Percentiles rank a stretch among this genome's conserved stretches.
Conservation (phyloP, 116 monocot species). For the Trichopus zeylanicus region DNA sequence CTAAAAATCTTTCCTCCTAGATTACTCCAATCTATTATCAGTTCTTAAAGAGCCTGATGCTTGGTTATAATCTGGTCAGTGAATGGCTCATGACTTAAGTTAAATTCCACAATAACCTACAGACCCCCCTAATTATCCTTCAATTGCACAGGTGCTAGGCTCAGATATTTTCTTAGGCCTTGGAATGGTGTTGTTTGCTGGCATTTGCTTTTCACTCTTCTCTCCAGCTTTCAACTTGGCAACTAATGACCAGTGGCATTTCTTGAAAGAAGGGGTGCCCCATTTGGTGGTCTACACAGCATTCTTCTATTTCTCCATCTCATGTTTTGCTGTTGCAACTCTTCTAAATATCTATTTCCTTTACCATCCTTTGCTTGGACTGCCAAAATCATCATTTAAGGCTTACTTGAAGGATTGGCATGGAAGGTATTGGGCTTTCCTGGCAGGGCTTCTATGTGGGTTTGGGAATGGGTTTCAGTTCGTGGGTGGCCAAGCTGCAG, state of each 20-base stretch:
- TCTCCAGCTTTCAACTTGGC: conserved; percentile 96
- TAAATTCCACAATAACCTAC: background rate
- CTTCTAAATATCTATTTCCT: conserved; percentile 66
- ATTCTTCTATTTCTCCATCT: conserved; percentile 94
- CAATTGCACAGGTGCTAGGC: conserved; percentile 61
- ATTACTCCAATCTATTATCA: too few relatives aligned
- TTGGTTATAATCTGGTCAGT: too few relatives aligned
- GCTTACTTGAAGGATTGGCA: conserved; percentile 87
- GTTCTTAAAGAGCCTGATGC: too few relatives aligned
- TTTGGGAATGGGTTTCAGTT: conserved; percentile 98
- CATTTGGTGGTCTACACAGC: conserved; percentile 97
- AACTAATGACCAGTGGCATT: conserved; percentile 92
- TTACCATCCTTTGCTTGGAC: conserved; percentile 72
- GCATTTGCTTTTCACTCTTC: conserved; percentile 90
- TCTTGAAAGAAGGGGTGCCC: conserved; percentile 72
- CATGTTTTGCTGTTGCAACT: conserved; percentile 71
- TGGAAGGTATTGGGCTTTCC: conserved; percentile 83
- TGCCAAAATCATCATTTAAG: conserved; percentile 68
- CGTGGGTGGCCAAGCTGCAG: conserved; percentile 98
- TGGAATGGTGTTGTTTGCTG: conserved; percentile 75
- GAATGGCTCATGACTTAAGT: background rate
- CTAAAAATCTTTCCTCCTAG: too few relatives aligned
- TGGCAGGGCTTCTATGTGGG: conserved; percentile 84
- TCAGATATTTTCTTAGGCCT: conserved; percentile 57
- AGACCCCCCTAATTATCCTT: background rate